These are phyloP conservation scores for Aspergillus tamarii DNA, from an alignment of 2,329 filamentous ascomycete species.

Conservation along the genomic window DNA sequence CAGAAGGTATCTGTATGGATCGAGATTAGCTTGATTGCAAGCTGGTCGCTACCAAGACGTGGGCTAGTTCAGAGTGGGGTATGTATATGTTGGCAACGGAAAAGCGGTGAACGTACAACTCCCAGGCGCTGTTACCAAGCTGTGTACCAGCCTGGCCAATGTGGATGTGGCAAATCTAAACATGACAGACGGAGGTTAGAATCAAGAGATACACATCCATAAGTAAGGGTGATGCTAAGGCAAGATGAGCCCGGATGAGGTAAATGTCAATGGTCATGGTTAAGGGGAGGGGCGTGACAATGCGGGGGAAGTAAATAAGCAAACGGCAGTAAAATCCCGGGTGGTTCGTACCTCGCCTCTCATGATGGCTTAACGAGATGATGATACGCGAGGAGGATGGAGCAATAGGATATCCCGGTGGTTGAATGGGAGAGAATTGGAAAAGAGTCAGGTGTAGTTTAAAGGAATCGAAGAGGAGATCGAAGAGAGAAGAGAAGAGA, in stretches of 20 bases:
- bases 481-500: slow-evolving; percentile 5
- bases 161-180: slow-evolving; percentile 67
- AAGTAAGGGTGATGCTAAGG: not conserved
- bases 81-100: slow-evolving; percentile 11
- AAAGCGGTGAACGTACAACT: slow-evolving; percentile 60
- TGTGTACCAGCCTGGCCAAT: slow-evolving; percentile 70
- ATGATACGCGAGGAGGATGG: not conserved
- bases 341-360: slow-evolving; percentile 39
- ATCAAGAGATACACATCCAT: not conserved
- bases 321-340: not conserved
- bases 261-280: not conserved
- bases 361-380: slow-evolving; percentile 30
- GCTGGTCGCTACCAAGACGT: not conserved
- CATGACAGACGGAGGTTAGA: slow-evolving; percentile 14
- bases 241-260: not conserved
- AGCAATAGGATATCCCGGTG: not conserved
- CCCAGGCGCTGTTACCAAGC: slow-evolving; percentile 70
- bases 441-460: not conserved
- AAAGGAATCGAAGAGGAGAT: slow-evolving; percentile 5
- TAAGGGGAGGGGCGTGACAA: slow-evolving; percentile 3
- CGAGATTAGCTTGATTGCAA: slow-evolving; percentile 6
- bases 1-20: slow-evolving; percentile 60
- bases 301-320: slow-evolving; percentile 16
- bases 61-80: not conserved
- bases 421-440: not conserved